Evolutionary conservation across 2,329 filamentous ascomycete genomes (phyloP).

Genomic region (Tolypocladium endophyticum): DNA sequence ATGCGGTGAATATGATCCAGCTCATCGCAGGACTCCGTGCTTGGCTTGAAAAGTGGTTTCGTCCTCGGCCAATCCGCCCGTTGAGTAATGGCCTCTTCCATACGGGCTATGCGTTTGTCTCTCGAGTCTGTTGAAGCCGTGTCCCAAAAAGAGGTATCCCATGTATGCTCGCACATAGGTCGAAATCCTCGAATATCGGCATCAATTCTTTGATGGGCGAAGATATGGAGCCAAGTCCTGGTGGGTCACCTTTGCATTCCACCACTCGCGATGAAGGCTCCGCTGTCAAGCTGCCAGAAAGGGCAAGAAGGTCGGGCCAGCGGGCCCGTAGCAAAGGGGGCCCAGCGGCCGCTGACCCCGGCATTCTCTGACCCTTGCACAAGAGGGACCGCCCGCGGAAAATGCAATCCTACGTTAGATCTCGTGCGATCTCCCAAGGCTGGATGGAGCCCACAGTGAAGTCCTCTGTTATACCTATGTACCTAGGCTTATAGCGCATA

Average conservation of each 20-base stretch:
- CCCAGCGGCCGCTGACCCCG: no score
- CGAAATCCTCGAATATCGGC: no score
- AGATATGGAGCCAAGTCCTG: background rate
- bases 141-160: no score
- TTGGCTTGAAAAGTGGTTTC: no score
- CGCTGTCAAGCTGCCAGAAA: background rate
- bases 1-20: no score
- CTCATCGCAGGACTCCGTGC: no score
- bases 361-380: background rate
- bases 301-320: background rate
- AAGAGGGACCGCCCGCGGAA: background rate
- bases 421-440: background rate
- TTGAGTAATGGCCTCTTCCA: no score
- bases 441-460: background rate
- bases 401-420: background rate
- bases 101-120: no score
- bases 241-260: background rate
- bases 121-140: no score
- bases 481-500: background rate
- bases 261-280: background rate
- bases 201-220: background rate
- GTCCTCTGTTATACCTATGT: no score
- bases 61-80: no score
- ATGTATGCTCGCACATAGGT: no score
- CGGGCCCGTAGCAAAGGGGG: background rate